A percentile compares a stretch with the other conserved stretches of the same genome.
phyloP scores from a whole-genome alignment of 2,329 filamentous ascomycete genomes.

The Diplodia mutila region DNA sequence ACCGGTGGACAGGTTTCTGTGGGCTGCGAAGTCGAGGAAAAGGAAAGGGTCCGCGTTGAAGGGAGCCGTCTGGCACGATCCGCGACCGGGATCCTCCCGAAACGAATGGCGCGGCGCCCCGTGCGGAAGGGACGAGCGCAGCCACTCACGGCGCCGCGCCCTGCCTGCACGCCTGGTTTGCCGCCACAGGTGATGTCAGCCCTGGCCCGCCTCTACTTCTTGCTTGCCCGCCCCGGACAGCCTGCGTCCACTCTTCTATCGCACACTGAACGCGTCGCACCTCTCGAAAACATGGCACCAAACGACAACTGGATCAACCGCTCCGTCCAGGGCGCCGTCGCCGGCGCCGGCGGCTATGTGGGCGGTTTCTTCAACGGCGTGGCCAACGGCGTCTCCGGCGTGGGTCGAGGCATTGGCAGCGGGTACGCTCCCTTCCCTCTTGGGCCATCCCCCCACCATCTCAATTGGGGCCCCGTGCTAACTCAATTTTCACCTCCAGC shows the following conservation, averaged over 20 bases:
- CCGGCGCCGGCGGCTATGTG: constrained; percentile 50
- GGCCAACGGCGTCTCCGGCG: constrained; percentile 52
- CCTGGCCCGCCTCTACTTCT: neutral
- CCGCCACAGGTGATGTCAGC: constrained; percentile 22
- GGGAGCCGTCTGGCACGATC: constrained; percentile 20
- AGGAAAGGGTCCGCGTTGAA: constrained; percentile 23
- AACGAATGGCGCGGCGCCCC: constrained; percentile 5
- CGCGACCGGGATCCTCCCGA: constrained; percentile 16
- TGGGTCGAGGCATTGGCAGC: constrained; percentile 49
- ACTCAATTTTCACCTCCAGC: constrained; percentile 31
- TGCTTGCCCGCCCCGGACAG: neutral
- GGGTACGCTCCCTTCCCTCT: constrained; percentile 36
- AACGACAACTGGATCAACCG: constrained; percentile 52
- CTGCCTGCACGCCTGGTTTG: neutral
- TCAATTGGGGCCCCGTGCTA: constrained; percentile 9
- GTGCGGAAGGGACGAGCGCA: neutral
- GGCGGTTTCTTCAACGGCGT: constrained; percentile 49
- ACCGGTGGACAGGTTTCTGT: neutral
- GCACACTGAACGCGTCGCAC: neutral
- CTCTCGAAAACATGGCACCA: constrained; percentile 29
- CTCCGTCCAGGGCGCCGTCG: constrained; percentile 47
- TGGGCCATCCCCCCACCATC: neutral
- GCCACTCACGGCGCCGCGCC: constrained; percentile 2
- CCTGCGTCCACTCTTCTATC: neutral
- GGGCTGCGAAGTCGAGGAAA: constrained; percentile 19